A percentile compares a stretch with the other conserved stretches of the same genome.
Conservation (phyloP, 2,329 filamentous ascomycete genomes). For the Paraphoma sp. region DNA sequence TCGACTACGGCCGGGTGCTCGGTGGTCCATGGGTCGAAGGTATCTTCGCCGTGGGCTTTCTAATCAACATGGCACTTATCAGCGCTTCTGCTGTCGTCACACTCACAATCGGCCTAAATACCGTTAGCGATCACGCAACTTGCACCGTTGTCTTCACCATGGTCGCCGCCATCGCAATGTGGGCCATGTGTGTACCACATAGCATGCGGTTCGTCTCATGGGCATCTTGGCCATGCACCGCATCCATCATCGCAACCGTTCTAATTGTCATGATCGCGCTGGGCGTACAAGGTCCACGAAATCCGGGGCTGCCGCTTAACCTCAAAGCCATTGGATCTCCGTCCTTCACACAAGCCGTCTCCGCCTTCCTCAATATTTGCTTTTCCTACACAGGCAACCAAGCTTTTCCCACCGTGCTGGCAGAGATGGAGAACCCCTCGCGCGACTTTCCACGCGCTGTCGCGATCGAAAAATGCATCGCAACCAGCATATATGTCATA, state of each 20-base stretch:
- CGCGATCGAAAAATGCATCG: constrained; percentile 32
- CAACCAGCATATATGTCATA: constrained; percentile 27
- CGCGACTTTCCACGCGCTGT: constrained; percentile 34
- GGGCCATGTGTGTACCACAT: constrained; percentile 32
- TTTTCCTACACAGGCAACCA: constrained; percentile 38
- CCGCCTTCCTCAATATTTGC: constrained; percentile 34
- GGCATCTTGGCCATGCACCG: constrained; percentile 35
- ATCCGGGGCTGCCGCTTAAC: constrained; percentile 26
- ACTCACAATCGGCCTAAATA: constrained; percentile 36
- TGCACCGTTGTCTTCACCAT: constrained; percentile 37
- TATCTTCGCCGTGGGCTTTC: constrained; percentile 32
- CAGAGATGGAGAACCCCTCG: constrained; percentile 35
- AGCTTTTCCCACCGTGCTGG: constrained; percentile 34
- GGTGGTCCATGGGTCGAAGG: constrained; percentile 33
- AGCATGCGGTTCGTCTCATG: constrained; percentile 39
- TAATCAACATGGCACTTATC: constrained; percentile 40
- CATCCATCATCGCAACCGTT: constrained; percentile 27
- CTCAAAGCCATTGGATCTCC: constrained; percentile 30
- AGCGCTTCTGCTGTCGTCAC: constrained; percentile 35
- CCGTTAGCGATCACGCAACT: constrained; percentile 33
- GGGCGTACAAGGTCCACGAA: constrained; percentile 29
- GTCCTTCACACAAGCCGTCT: constrained; percentile 28
- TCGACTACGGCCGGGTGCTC: constrained; percentile 37
- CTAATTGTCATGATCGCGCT: constrained; percentile 36
- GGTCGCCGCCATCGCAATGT: constrained; percentile 32